A percentile compares a stretch with the other conserved stretches of the same genome.
Conservation (phyloP, 345 rosid genomes). For the Ceriops decandra region DNA sequence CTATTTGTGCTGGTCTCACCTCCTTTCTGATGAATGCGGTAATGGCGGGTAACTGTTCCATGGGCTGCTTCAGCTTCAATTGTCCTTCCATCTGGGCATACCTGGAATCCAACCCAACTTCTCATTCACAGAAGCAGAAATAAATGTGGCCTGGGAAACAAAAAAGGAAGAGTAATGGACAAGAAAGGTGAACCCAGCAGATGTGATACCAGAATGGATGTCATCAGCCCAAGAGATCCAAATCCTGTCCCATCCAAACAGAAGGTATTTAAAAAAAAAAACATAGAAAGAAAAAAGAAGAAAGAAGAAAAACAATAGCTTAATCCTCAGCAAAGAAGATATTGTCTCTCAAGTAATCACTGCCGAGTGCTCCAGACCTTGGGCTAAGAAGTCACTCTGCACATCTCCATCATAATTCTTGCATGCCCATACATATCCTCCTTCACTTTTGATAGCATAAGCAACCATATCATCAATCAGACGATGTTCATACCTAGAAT, state of each 20-base stretch:
- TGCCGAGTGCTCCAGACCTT: conserved; percentile 47
- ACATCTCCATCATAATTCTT: conserved; percentile 99
- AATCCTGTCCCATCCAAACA: conserved; percentile 47
- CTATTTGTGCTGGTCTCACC: conserved; percentile 99
- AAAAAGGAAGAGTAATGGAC: background rate
- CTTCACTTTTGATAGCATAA: conserved; percentile 90
- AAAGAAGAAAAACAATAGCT: too few relatives aligned
- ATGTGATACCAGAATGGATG: conserved; percentile 74
- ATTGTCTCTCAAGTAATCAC: background rate
- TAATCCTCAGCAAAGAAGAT: background rate
- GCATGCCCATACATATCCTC: conserved; percentile 98
- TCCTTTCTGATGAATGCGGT: conserved; percentile 87
- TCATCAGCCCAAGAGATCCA: conserved; percentile 98
- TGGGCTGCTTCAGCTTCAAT: conserved; percentile 99
- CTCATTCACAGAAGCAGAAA: background rate
- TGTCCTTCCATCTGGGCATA: conserved; percentile 96
- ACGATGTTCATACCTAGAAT: conserved; percentile 91
- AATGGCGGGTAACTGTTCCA: conserved; percentile 96
- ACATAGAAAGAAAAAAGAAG: too few relatives aligned
- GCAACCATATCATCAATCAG: conserved; percentile 99
- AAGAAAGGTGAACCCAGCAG: background rate
- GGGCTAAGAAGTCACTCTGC: conserved; percentile 96
- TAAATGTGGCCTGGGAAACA: too few relatives aligned
- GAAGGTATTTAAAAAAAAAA: background rate
- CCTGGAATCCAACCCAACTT: conserved; percentile 37